Evolutionary conservation across 2,329 filamentous ascomycete genomes (phyloP), one percentile per base, ranked within the genome.

Genomic region (Phaeosphaeriaceae sp.): DNA sequence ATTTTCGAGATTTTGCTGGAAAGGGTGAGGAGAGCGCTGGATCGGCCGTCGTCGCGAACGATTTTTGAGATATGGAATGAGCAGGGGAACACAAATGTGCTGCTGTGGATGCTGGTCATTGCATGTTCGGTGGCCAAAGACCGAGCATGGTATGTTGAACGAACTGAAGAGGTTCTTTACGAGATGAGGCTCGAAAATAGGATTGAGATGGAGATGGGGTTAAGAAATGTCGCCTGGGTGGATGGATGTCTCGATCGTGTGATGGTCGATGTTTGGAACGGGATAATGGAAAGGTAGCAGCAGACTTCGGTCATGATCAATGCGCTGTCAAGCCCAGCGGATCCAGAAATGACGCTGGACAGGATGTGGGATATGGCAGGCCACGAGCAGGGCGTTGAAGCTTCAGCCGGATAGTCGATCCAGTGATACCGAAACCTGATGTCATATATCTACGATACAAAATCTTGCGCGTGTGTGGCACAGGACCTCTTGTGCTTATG

Each of bases 201-300:
- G 2, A 48, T 61, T 5, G 17, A n/a, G 20, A 56, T 72, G 2
- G 53, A 66, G 47, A 36, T n/a, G 24, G 22, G 22, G 2, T 44
- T 73, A 51, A 52, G 57, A 44, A 48, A 55, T 22, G 62, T 72
- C 1, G 68, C 68, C n/a, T 73, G 68, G 68, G 67, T 64, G 5
- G 67, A 71, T 49, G 22, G 50, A 0, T 65, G 61, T 41, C 69
- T 72, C 42, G 52, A 51, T 15, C 53, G 50, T 25, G 50, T 48
- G 20, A 22, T 70, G 9, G 27, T 54, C 7, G 47, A 27, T 0
- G 54, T 69, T 5, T 67, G 61, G 67, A 48, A 55, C 7, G 51
- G 67, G 49, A 53, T 61, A 1, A 5, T 17, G 44, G 31, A 13
- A 3, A 3, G 7, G 31, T 7, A 13, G 13, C 31, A 36, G 3